These are phyloP conservation scores for Acanthamoeba divionensis DNA, from an alignment of 208 protist genomes.

Conservation along the genomic window DNA sequence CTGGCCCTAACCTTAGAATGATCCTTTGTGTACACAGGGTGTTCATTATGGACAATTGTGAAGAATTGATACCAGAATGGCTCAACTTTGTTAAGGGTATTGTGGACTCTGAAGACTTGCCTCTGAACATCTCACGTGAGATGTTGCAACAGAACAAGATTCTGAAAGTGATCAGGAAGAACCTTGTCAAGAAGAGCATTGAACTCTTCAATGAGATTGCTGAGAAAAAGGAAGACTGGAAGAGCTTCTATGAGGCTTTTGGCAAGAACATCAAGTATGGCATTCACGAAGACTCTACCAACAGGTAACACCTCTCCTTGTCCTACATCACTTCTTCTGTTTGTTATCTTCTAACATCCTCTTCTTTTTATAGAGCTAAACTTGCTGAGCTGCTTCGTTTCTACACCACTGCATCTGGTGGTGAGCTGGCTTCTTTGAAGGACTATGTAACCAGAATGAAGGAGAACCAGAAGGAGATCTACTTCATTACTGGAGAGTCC, in stretches of 20 bases:
- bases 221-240: slow-evolving; percentile 96
- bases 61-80: slow-evolving; percentile 96
- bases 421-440: slow-evolving; percentile 91
- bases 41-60: slow-evolving; percentile 98
- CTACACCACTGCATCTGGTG: slow-evolving; percentile 88
- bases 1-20: no score
- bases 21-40: slow-evolving; percentile 74
- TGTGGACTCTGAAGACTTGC: slow-evolving; percentile 97
- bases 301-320: slow-evolving; percentile 77
- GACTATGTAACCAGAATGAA: slow-evolving; percentile 97
- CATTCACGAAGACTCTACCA: slow-evolving; percentile 95
- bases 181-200: slow-evolving; percentile 96
- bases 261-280: slow-evolving; percentile 97
- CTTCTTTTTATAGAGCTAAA: slow-evolving; percentile 72
- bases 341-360: not conserved
- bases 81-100: slow-evolving; percentile 96
- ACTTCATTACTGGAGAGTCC: slow-evolving; percentile 97
- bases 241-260: slow-evolving; percentile 97
- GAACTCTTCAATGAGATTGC: slow-evolving; percentile 94
- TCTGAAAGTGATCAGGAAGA: slow-evolving; percentile 97
- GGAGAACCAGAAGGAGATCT: slow-evolving; percentile 96
- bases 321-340: not conserved
- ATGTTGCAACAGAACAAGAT: slow-evolving; percentile 98
- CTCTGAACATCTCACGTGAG: slow-evolving; percentile 98
- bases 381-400: slow-evolving; percentile 93